Percentiles rank a stretch among this genome's conserved stretches.
These are phyloP conservation scores for Byssoonygena ceratinophila DNA, from an alignment of 2,329 filamentous ascomycete species.

Conservation along the genomic window DNA sequence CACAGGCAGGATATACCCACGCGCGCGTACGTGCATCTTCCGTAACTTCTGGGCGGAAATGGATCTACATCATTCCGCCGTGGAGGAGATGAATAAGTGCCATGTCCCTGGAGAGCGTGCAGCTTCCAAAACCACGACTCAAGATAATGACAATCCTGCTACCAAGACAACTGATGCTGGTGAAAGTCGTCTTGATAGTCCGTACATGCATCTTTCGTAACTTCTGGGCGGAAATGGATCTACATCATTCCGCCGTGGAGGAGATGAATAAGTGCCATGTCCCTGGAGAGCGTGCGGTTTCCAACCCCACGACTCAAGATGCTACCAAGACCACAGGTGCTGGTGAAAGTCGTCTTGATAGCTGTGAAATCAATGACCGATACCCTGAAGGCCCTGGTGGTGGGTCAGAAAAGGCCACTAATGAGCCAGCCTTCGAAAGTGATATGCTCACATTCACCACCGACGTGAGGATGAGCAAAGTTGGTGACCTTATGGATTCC, in stretches of 20 bases:
- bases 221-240: conserved; percentile 56
- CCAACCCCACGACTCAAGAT: neutral
- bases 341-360: neutral
- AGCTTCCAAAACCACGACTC: neutral
- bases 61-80: conserved; percentile 54
- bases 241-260: conserved; percentile 64
- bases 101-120: conserved; percentile 13
- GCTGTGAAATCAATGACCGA: neutral
- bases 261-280: conserved; percentile 45
- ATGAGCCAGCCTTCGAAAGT: conserved; percentile 60
- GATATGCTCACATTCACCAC: conserved; percentile 79
- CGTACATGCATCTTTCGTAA: conserved; percentile 78
- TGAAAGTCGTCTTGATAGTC: neutral
- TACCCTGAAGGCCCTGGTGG: neutral
- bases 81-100: conserved; percentile 54
- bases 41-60: conserved; percentile 68
- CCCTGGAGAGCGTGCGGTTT: neutral
- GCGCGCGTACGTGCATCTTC: conserved; percentile 70
- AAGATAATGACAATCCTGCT: neutral
- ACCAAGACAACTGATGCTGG: neutral
- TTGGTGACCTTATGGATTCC: conserved; percentile 55
- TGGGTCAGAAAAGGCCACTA: conserved; percentile 30
- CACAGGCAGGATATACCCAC: conserved; percentile 25
- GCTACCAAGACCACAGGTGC: neutral
- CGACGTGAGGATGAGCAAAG: conserved; percentile 78